Evolutionary conservation across 768 basidiomycete species (phyloP), one percentile per base, ranked within the genome.

Genomic region (Lactifluus piperatus): DNA sequence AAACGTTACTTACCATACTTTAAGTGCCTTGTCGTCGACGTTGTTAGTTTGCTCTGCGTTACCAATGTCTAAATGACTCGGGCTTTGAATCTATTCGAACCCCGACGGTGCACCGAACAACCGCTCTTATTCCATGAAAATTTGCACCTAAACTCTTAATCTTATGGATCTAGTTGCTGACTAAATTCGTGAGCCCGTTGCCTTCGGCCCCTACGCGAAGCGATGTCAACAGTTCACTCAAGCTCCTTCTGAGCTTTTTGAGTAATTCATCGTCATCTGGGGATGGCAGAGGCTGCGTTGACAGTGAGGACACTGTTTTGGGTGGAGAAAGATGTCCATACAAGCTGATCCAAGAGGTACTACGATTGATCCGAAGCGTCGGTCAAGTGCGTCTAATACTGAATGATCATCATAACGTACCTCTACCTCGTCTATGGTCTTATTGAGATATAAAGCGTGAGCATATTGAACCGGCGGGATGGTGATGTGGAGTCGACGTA

Each of bases 1-100:
- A 54, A 26, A 52, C 43, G 7, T 32, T 57, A 64, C 71, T 71
- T 64, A 72, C 71, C 71, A 72, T 72, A 48, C 57, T 69, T 59
- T 67, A 65, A 64, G 63, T 61, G 66, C 65, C 68, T 70, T 61
- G 49, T 67, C 56, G 64, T 53, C 65, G 69, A 44, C 43, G 43
- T 24, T 7, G 4, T 44, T 11, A 24, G 22, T 4, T 24, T 44
- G 0, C 22, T 44, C 22, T 24, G 22, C n/a, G 20, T 44, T 44
- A 10, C 22, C 22, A 20, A 3, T 13, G 22, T 11, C 22, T 24
- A 44, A 20, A 9, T 24, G 24, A 24, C 11, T 11, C 43, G 43
- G 43, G 24, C 43, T 44, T 24, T 44, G 22, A 44, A 44, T 44
- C 4, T 24, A 20, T 44, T 44, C 22, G 43, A 14, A 1, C 43